These are phyloP conservation scores for Naganishia friedmannii DNA, from an alignment of 768 basidiomycete species.

Conservation along the genomic window DNA sequence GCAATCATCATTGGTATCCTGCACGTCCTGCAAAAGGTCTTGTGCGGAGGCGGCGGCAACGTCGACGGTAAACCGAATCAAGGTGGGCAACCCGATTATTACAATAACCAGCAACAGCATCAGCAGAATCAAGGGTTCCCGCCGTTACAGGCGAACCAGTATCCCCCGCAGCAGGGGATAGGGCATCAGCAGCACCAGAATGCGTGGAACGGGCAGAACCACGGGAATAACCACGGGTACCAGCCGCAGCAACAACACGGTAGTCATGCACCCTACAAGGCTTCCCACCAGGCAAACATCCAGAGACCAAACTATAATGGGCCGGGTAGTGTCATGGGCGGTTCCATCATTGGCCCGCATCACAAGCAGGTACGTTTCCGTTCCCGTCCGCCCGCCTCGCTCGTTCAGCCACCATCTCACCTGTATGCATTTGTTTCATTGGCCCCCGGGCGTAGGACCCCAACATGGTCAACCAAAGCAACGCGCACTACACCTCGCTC, in stretches of 20 bases:
- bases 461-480: constrained; percentile 61
- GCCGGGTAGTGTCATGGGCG: constrained; percentile 40
- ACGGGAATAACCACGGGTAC: constrained; percentile 35
- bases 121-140: constrained; percentile 38
- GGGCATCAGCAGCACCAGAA: constrained; percentile 39
- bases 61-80: constrained; percentile 19
- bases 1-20: constrained; percentile 24
- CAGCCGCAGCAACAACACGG: constrained; percentile 27
- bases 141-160: constrained; percentile 34
- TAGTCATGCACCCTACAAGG: constrained; percentile 8
- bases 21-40: constrained; percentile 28
- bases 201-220: constrained; percentile 36
- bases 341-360: constrained; percentile 35
- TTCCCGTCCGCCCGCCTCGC: not conserved
- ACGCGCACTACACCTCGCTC: constrained; percentile 67
- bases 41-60: constrained; percentile 16
- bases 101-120: constrained; percentile 34
- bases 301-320: constrained; percentile 47
- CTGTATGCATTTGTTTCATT: not conserved
- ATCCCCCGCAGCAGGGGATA: constrained; percentile 34
- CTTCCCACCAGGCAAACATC: constrained; percentile 35
- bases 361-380: constrained; percentile 34
- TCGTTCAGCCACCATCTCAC: not conserved
- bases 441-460: constrained; percentile 41
- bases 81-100: constrained; percentile 24